Percentiles rank a stretch among this genome's conserved stretches.
These are phyloP conservation scores for Neurospora sp. DNA, from an alignment of 495 filamentous ascomycete genomes.

Conservation along the genomic window DNA sequence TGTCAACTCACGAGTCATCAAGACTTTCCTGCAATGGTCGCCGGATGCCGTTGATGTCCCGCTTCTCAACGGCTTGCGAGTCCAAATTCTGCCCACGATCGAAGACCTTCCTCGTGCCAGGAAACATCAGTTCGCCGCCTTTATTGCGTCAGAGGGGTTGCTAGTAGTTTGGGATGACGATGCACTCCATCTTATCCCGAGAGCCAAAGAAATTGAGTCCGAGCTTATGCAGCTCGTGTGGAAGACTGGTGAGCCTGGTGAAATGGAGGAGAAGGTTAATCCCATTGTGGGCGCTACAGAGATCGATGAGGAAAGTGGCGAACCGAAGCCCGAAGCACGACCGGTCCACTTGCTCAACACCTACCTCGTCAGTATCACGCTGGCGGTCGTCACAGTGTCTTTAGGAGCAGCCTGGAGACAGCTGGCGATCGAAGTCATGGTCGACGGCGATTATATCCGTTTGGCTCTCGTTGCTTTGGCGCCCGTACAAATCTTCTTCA, in stretches of 20 bases:
- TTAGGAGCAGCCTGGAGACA: constrained; percentile 58
- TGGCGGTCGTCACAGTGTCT: constrained; percentile 50
- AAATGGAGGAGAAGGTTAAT: constrained; percentile 38
- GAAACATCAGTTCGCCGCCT: constrained; percentile 69
- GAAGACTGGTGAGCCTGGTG: constrained; percentile 43
- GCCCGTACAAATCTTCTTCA: constrained; percentile 71
- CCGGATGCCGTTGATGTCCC: constrained; percentile 66
- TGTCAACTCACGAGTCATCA: constrained; percentile 65
- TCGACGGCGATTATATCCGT: constrained; percentile 51
- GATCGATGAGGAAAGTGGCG: constrained; percentile 62
- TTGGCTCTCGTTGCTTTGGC: constrained; percentile 52
- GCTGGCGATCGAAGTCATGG: constrained; percentile 55
- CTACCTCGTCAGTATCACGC: constrained; percentile 51
- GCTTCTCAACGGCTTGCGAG: constrained; percentile 59
- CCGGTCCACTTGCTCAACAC: constrained; percentile 59
- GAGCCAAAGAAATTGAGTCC: constrained; percentile 58
- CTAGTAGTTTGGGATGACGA: constrained; percentile 74
- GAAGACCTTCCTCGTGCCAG: constrained; percentile 55
- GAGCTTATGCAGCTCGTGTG: constrained; percentile 68
- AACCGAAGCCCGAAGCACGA: constrained; percentile 51
- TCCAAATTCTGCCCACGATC: constrained; percentile 63
- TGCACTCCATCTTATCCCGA: constrained; percentile 51
- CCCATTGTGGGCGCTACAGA: constrained; percentile 36
- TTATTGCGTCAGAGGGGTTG: constrained; percentile 56
- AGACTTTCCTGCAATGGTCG: constrained; percentile 61